These are phyloP conservation scores for Yamadazyma triangularis DNA, from an alignment of 1,139 yeast species.

Conservation along the genomic window DNA sequence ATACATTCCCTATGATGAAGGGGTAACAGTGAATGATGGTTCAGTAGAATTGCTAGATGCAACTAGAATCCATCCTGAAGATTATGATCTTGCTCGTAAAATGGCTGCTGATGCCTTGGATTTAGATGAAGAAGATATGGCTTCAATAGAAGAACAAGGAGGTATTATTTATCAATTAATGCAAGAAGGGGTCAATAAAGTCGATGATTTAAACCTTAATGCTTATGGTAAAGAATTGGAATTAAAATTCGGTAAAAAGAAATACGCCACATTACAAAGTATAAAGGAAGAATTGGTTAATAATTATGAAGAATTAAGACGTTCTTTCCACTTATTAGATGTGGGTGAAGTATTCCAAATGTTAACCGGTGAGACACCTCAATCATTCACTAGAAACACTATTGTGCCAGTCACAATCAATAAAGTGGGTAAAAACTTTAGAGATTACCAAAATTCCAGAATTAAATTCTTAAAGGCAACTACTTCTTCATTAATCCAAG, in stretches of 20 bases:
- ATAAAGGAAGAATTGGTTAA: constrained; percentile 85
- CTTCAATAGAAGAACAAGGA: constrained; percentile 70
- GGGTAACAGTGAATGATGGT: constrained; percentile 45
- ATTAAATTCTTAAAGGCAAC: constrained; percentile 50
- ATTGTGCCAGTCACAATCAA: constrained; percentile 74
- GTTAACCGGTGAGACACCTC: constrained; percentile 82
- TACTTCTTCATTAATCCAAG: constrained; percentile 75
- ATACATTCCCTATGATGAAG: constrained; percentile 69
- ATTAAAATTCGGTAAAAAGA: constrained; percentile 66
- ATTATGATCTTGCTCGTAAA: constrained; percentile 89
- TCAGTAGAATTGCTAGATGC: constrained; percentile 81
- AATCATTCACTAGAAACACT: constrained; percentile 63
- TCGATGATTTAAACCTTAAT: constrained; percentile 83
- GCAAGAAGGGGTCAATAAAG: constrained; percentile 78
- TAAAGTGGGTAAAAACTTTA: constrained; percentile 44
- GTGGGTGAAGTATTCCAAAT: constrained; percentile 77
- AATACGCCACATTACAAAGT: constrained; percentile 78
- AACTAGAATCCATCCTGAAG: constrained; percentile 97
- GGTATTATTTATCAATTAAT: constrained; percentile 81
- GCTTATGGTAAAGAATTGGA: constrained; percentile 94
- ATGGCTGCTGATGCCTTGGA: constrained; percentile 99
- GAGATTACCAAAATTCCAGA: constrained; percentile 30
- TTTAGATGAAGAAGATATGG: constrained; percentile 89
- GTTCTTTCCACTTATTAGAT: constrained; percentile 62
- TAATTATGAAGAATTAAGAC: constrained; percentile 82